Evolutionary conservation across 2,329 filamentous ascomycete species (phyloP), one percentile per base, ranked within the genome.

Genomic region (Fusarium praegraminearum): DNA sequence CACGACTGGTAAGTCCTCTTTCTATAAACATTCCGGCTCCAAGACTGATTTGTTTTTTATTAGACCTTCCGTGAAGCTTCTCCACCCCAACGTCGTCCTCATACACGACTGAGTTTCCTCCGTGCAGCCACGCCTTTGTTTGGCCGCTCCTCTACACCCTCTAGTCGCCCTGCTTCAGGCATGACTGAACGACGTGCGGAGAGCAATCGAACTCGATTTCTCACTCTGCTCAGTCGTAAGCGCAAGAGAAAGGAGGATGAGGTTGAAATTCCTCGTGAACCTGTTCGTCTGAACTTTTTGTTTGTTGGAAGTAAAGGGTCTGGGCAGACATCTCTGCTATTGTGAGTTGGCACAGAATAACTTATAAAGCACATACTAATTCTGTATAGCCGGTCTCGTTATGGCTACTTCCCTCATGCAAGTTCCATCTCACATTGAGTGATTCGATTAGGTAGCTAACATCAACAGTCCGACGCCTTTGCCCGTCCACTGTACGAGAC

Each of bases 271-370:
- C 59, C 58, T 0, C 47, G 43, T 7, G 69, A 70, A 35, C 77
- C 75, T 7, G 52, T 78, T 12, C 69, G 72, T 13, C 57, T 81
- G 28, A 79, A 77, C 40, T 80, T 80, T 57, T 60, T 81, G 59
- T 81, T 80, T 61, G 78, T 81, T 2, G 80, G 80, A 1, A 73
- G 74, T 20, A 70, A 70, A 4, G 57, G 50, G 1, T 70, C 73
- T 3, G 80, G 80, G 3, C 80, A 81, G 70, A 81, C 80, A 2
- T 80, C 78, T 13, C 67, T 81, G 56, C 70, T 81, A 20, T 81
- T 80, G 80, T 81, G 44, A 55, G 78, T 71, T n/a, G 2, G 11
- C 3, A 0, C 11, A 7, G 1, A 4, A 12, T 4, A 7, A 40
- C 1, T n/a, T 1, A 11, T n/a, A 0, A 2, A 1, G 4, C 3